phyloP scores from a whole-genome alignment of 441 rosid genomes.

The Francoa sonchifolia region DNA sequence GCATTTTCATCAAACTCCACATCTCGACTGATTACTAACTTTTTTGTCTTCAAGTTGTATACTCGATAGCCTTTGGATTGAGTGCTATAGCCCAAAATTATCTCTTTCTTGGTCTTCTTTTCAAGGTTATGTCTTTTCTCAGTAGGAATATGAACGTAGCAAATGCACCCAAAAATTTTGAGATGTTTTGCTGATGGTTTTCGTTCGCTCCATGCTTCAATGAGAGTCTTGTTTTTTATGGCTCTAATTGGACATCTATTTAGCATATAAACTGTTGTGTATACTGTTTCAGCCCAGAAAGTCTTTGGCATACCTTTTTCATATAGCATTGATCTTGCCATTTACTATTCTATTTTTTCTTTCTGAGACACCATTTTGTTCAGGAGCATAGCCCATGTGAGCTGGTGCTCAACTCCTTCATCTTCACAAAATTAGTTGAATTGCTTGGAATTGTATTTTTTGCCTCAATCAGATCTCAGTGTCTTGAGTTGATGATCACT shows the following conservation, averaged over 20 bases:
- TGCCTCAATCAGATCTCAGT: background rate
- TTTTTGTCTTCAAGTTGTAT: background rate
- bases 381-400: background rate
- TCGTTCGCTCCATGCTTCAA: background rate
- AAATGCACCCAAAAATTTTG: background rate
- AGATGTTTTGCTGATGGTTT: background rate
- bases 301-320: background rate
- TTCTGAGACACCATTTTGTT: slow-evolving; percentile 3
- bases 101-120: too few relatives aligned
- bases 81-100: background rate
- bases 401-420: background rate
- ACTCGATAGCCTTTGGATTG: background rate
- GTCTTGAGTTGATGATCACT: background rate
- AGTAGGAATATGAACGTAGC: background rate
- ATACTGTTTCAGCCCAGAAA: background rate
- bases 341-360: background rate
- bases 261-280: background rate
- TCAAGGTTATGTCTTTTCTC: background rate
- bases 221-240: background rate
- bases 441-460: background rate
- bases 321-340: background rate
- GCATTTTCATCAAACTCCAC: background rate
- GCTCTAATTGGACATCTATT: background rate
- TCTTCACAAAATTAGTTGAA: background rate
- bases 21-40: background rate